Base-by-base conservation (phyloP, 163 green algal genomes). In the Scenedesmus sp. region DNA sequence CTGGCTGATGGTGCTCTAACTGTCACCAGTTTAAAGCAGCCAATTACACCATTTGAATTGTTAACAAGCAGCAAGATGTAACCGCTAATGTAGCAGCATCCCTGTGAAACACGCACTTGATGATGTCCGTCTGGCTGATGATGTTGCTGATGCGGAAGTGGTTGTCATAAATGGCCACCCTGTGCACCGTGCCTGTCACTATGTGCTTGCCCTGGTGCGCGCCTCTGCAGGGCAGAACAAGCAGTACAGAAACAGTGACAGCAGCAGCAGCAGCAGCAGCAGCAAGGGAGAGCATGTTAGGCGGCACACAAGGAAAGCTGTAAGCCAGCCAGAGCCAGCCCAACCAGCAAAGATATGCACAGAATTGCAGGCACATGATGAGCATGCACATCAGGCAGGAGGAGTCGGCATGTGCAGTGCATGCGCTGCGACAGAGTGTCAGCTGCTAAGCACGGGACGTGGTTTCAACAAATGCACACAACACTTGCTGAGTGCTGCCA, bases 81-180 rank as follows among this genome's bases (percentile, higher is more conserved):
- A n/a, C n/a, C n/a, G n/a, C n/a, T n/a, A n/a, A n/a, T n/a, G n/a
- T n/a, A n/a, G n/a, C n/a, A n/a, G n/a, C n/a, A n/a, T n/a, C n/a
- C n/a, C n/a, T n/a, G n/a, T n/a, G n/a, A n/a, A n/a, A 18, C 66
- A 90, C 86, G 88, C 91, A 96, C 92, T 94, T 96, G 79, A 97
- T 93, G 26, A 98, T 96, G 91, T 98, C 97, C 10, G 94, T 96
- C 90, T 98, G 96, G 76, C 89, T 96, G 82, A 98, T 94, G 86
- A 98, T 95, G 87, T 95, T 91, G 2, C 92, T 96, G 74, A 98
- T 94, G 18, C 90, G 82, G 60, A 93, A 94, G 10, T 86, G 54
- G 16, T 82, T 86, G 89, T 98, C 95, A 84, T 96, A 97, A 79
- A 98, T 91, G 59, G 95, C 97, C 56, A 98, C 92, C 15, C 97